Base-by-base conservation (phyloP, 2,329 filamentous ascomycete genomes). In the Acrocalymma vagum region DNA sequence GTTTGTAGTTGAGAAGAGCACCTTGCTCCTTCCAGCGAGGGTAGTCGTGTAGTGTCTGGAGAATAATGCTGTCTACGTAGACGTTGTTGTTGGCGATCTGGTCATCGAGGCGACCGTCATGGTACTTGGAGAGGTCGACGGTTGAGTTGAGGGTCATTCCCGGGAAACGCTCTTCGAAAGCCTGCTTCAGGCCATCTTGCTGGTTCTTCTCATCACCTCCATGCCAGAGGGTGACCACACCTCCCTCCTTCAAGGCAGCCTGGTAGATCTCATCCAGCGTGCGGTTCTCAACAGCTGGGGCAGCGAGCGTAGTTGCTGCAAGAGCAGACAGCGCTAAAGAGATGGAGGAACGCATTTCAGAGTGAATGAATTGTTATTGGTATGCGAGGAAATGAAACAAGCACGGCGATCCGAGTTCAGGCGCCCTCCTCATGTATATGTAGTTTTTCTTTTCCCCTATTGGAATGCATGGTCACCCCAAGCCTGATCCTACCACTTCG, bases 121-220 rank as follows among this genome's bases (percentile, higher is more conserved):
- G 78, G 47, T 82, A 82, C 51, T 82, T 82, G 43, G 78, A 80
- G 0, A 82, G 55, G 42, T 81, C 78, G 28, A 81, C 76, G 0
- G 79, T 81, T 23, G 80, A 33, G 49, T 82, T 79, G 11, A 82
- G 70, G 4, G 70, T 76, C 42, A 81, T 73, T 7, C 72, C 71
- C 0, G 78, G 78, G 49, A 80, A 82, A 1, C 66, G 62, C 1
- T 55, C 46, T 47, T 78, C 75, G 45, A 79, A 81, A 1, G 67
- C 67, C 3, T 58, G 26, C 51, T 75, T 78, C 10, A 78, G 43
- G 1, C 9, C 18, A 37, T 73, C 54, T 22, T 72, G 71, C 33
- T 76, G 72, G 27, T 52, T 57, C 18, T 49, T 49, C 41, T 78
- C 74, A 23, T 78, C 76, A n/a, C 77, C 78, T 2, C 77, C 77